These are phyloP conservation scores for Pisolithus tinctorius DNA, from an alignment of 768 basidiomycete genomes.

Conservation along the genomic window DNA sequence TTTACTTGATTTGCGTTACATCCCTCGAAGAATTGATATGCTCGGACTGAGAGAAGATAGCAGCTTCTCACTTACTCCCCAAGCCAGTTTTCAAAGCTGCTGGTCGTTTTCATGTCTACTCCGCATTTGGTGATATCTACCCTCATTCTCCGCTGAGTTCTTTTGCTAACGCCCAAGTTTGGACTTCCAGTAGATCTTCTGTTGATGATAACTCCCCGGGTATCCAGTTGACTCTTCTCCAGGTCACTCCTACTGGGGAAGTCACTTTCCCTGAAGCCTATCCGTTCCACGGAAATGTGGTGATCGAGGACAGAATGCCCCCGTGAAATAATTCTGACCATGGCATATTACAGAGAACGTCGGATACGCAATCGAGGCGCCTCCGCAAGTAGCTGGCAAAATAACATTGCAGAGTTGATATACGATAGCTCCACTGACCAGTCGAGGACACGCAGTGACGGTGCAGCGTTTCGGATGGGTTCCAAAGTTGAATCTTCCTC, in stretches of 20 bases:
- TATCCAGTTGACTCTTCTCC: background rate
- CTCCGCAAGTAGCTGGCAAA: constrained; percentile 4
- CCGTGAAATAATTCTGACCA: constrained; percentile 2
- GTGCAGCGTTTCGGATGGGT: constrained; percentile 10
- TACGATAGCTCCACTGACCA: constrained; percentile 1
- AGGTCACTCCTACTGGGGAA: background rate
- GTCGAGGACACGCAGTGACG: constrained; percentile 17
- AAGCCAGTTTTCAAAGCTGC: no score
- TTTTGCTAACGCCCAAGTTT: no score
- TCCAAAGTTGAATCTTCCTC: background rate
- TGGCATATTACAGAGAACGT: no score
- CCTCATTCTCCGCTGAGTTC: no score
- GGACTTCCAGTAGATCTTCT: no score
- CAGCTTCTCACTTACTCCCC: no score
- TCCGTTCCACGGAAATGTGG: background rate
- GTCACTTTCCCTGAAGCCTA: background rate
- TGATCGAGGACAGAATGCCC: constrained; percentile 6
- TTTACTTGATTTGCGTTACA: no score
- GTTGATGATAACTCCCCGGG: constrained; percentile 15
- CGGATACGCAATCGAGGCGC: constrained; percentile 14
- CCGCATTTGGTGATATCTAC: no score
- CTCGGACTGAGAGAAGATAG: no score
- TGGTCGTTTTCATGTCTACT: no score
- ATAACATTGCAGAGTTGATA: background rate
- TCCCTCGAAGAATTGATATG: no score